phyloP scores from a whole-genome alignment of 2,329 filamentous ascomycete genomes.

The Pseudocercospora macadamiae region DNA sequence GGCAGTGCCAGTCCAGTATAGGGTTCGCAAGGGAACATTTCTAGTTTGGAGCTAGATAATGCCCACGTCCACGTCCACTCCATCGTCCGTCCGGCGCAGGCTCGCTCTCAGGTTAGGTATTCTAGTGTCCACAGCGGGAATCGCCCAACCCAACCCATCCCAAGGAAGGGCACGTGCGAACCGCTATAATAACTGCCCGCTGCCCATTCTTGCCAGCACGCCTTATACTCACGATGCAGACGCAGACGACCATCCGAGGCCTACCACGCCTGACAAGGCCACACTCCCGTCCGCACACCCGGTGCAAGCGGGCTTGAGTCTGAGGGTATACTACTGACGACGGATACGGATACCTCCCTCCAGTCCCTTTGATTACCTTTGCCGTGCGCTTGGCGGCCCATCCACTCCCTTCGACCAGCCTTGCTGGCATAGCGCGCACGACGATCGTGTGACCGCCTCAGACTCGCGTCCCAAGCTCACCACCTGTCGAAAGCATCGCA shows the following conservation, averaged over 20 bases:
- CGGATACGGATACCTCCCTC: slow-evolving; percentile 25
- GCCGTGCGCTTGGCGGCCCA: slow-evolving; percentile 21
- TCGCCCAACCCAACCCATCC: neutral
- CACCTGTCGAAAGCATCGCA: neutral
- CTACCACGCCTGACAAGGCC: slow-evolving; percentile 45
- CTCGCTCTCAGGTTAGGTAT: neutral
- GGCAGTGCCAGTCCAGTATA: too few relatives aligned
- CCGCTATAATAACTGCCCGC: slow-evolving; percentile 2
- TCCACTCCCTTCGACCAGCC: slow-evolving; percentile 17
- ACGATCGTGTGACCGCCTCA: slow-evolving; percentile 22
- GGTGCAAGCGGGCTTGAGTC: slow-evolving; percentile 54
- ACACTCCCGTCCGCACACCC: slow-evolving; percentile 51
- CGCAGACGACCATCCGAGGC: slow-evolving; percentile 33
- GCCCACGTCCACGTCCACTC: neutral
- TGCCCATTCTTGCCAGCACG: slow-evolving; percentile 15
- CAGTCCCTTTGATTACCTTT: slow-evolving; percentile 16
- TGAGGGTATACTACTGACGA: neutral
- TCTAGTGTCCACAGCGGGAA: neutral
- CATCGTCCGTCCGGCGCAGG: neutral
- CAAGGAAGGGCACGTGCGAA: neutral
- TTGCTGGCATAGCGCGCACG: neutral
- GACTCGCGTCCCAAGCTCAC: slow-evolving; percentile 7
- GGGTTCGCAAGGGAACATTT: neutral
- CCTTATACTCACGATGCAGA: slow-evolving; percentile 30
- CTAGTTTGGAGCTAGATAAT: slow-evolving; percentile 4